A percentile compares a stretch with the other conserved stretches of the same genome.
Evolutionary conservation across 371 early-diverging fungal genomes (phyloP).

Genomic region (Actinomortierella wolfii): DNA sequence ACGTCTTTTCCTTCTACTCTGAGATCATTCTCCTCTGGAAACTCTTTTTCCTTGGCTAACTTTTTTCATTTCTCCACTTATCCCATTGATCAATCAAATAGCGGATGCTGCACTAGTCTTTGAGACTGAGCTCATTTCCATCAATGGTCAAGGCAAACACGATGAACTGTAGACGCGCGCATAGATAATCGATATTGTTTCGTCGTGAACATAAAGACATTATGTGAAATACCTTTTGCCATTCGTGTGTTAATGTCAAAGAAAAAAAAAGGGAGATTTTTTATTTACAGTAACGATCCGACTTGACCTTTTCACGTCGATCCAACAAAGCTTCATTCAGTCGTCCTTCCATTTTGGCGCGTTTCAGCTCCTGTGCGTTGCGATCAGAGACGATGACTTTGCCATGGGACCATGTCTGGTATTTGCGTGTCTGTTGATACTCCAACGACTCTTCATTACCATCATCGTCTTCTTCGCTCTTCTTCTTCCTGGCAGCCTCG

Average conservation of each 20-base stretch:
- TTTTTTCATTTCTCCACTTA: too few species aligned
- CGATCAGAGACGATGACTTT: conserved; percentile 54
- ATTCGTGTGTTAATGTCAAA: neutral
- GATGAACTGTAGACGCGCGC: conserved; percentile 25
- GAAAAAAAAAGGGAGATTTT: neutral
- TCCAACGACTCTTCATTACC: too few species aligned
- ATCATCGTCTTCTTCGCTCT: too few species aligned
- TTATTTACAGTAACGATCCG: conserved; percentile 86
- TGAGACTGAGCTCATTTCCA: conserved; percentile 41
- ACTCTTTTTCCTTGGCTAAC: too few species aligned
- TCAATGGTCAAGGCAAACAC: conserved; percentile 29
- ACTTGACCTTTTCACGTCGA: conserved; percentile 80
- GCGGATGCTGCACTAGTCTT: conserved; percentile 43
- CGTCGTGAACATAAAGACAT: neutral
- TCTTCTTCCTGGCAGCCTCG: conserved; percentile 33
- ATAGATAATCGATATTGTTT: too few species aligned
- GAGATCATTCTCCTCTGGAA: too few species aligned
- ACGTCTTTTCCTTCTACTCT: too few species aligned
- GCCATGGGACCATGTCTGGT: conserved; percentile 70
- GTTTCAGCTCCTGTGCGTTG: conserved; percentile 56
- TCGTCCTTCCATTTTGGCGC: conserved; percentile 74
- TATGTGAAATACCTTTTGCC: neutral
- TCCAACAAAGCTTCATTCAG: conserved; percentile 80
- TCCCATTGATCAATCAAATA: too few species aligned
- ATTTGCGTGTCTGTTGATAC: conserved; percentile 50